These are phyloP conservation scores for Panus rudis DNA, from an alignment of 768 basidiomycete genomes.

Conservation along the genomic window DNA sequence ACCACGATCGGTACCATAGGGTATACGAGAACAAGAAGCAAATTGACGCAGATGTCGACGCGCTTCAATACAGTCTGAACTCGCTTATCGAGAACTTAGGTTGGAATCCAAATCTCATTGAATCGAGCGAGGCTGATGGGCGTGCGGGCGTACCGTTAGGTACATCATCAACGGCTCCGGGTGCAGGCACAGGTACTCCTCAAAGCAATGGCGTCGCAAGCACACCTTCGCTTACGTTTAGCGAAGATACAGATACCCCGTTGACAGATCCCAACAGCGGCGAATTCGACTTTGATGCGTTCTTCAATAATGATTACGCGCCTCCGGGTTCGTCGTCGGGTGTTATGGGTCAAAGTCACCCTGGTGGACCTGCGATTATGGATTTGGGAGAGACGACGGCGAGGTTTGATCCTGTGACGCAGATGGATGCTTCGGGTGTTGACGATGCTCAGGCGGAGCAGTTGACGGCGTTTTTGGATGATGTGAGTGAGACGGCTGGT, in stretches of 20 bases:
- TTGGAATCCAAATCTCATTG: conserved; percentile 42
- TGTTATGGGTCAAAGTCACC: conserved; percentile 14
- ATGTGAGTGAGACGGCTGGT: conserved; percentile 26
- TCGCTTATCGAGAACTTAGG: conserved; percentile 67
- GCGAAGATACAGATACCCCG: neutral
- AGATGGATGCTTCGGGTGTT: conserved; percentile 25
- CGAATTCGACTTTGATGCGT: conserved; percentile 35
- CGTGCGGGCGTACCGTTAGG: too few relatives aligned
- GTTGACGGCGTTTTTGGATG: conserved; percentile 37
- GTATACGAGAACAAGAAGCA: conserved; percentile 55
- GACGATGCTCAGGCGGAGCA: conserved; percentile 28
- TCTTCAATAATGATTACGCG: conserved; percentile 32
- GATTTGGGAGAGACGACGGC: conserved; percentile 28
- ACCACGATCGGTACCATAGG: conserved; percentile 40
- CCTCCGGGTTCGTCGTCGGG: neutral
- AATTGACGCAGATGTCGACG: conserved; percentile 68
- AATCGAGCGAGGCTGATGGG: conserved; percentile 7
- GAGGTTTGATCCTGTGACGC: conserved; percentile 25
- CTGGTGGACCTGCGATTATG: conserved; percentile 7
- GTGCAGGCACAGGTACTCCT: neutral
- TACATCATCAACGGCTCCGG: too few relatives aligned
- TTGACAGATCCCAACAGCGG: conserved; percentile 2
- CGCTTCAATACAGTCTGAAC: conserved; percentile 60
- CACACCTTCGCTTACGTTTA: neutral
- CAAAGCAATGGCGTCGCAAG: neutral